Evolutionary conservation across 805 yeast species (phyloP).

Genomic region (Maudiozyma bulderi): DNA sequence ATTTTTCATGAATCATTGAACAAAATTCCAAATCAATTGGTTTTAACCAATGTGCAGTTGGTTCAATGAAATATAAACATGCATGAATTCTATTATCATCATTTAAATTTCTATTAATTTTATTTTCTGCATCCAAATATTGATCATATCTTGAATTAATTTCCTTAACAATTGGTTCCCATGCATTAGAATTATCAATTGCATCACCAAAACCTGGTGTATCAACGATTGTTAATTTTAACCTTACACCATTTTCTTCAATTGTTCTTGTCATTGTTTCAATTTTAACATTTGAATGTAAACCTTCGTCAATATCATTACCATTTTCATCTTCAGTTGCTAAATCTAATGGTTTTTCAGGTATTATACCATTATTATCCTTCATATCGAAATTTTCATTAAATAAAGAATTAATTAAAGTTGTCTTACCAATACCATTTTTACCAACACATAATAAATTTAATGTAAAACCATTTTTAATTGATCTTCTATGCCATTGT

Average conservation of each 20-base stretch:
- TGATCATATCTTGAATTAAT: slow-evolving; percentile 77
- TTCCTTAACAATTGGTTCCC: slow-evolving; percentile 90
- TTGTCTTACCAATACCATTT: slow-evolving; percentile 86
- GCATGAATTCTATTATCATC: slow-evolving; percentile 88
- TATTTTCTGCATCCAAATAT: slow-evolving; percentile 83
- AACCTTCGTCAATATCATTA: slow-evolving; percentile 6
- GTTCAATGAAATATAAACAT: slow-evolving; percentile 86
- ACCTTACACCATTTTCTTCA: slow-evolving; percentile 88
- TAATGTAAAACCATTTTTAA: slow-evolving; percentile 80
- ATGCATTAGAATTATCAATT: slow-evolving; percentile 65
- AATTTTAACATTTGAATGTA: slow-evolving; percentile 36
- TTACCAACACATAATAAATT: slow-evolving; percentile 88
- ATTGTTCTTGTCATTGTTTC: slow-evolving; percentile 58
- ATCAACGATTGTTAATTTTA: slow-evolving; percentile 74
- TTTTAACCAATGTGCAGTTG: slow-evolving; percentile 89
- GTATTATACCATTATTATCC: neutral
- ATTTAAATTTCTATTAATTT: slow-evolving; percentile 50
- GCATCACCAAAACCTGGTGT: slow-evolving; percentile 93
- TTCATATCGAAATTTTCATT: slow-evolving; percentile 40
- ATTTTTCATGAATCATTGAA: slow-evolving; percentile 81
- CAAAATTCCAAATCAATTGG: slow-evolving; percentile 83
- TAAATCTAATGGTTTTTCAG: neutral
- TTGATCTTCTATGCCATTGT: slow-evolving; percentile 95
- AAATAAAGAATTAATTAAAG: slow-evolving; percentile 85
- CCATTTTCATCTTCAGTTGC: slow-evolving; percentile 6